Evolutionary conservation across 139 green algal species (phyloP).

Genomic region (Zygnema circumcarinatum): DNA sequence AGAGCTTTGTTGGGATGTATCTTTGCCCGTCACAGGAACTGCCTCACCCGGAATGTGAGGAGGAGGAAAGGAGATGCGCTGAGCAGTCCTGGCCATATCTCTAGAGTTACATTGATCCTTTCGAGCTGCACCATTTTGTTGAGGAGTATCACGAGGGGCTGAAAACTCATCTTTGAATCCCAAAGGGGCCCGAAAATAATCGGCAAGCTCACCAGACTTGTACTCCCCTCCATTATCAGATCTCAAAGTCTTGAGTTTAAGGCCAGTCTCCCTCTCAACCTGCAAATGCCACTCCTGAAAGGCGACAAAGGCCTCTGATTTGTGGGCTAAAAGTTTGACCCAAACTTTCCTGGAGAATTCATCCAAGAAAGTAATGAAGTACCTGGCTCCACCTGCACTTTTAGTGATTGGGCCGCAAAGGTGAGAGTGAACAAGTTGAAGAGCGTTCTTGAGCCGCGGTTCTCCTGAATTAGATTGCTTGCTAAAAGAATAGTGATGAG

Average conservation of each 20-base stretch:
- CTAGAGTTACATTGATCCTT: not conserved
- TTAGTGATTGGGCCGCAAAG: not conserved
- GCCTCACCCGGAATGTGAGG: not conserved
- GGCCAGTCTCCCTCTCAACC: not conserved
- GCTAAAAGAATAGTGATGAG: not conserved
- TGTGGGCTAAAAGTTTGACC: not conserved
- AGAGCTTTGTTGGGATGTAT: not conserved
- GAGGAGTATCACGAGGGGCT: not conserved
- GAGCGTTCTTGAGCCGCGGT: not conserved
- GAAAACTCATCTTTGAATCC: not conserved
- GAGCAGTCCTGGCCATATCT: not conserved
- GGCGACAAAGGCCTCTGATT: not conserved
- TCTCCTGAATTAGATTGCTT: not conserved
- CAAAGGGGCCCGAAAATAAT: not conserved
- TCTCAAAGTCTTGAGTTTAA: not conserved
- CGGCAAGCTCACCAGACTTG: not conserved
- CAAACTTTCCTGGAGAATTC: not conserved
- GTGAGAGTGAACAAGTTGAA: not conserved
- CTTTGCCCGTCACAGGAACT: not conserved
- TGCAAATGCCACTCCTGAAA: not conserved
- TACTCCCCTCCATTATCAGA: constrained; percentile 8
- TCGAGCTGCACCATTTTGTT: not conserved
- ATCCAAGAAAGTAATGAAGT: not conserved
- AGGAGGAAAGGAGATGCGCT: not conserved
- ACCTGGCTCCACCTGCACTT: not conserved